Conservation (phyloP, 345 rosid genomes). For the Lepidium africanum region DNA sequence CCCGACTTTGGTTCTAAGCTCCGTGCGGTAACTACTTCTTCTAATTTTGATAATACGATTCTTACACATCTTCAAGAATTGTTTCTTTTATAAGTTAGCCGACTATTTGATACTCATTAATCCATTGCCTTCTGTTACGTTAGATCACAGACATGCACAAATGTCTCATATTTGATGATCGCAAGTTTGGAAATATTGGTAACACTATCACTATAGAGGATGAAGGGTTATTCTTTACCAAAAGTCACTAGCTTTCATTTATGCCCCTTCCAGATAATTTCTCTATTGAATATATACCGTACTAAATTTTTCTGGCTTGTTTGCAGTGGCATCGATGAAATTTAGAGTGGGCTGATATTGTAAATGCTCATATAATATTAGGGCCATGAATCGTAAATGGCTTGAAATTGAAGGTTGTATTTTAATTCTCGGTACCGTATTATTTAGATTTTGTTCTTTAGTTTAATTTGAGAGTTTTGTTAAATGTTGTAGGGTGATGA, state of each 20-base stretch:
- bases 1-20: slow-evolving; percentile 85
- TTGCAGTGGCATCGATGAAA: slow-evolving; percentile 71
- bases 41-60: neutral
- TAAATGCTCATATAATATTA: slow-evolving; percentile 82
- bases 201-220: slow-evolving; percentile 97
- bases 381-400: slow-evolving; percentile 97
- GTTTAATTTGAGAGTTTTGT: neutral
- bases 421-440: neutral
- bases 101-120: neutral
- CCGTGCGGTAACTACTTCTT: slow-evolving; percentile 44
- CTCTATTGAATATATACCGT: neutral
- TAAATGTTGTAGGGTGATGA: slow-evolving; percentile 52
- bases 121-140: neutral
- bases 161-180: slow-evolving; percentile 89
- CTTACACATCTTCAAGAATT: neutral
- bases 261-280: neutral
- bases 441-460: too few relatives aligned
- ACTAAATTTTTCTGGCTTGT: neutral
- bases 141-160: slow-evolving; percentile 87
- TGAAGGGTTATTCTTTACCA: slow-evolving; percentile 52
- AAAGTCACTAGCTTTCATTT: neutral
- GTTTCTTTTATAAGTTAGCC: neutral
- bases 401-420: slow-evolving; percentile 69
- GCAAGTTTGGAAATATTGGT: slow-evolving; percentile 97
- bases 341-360: slow-evolving; percentile 96